These are phyloP conservation scores for Cryptosporidium felis DNA, from an alignment of 169 alveolate species.

Conservation along the genomic window DNA sequence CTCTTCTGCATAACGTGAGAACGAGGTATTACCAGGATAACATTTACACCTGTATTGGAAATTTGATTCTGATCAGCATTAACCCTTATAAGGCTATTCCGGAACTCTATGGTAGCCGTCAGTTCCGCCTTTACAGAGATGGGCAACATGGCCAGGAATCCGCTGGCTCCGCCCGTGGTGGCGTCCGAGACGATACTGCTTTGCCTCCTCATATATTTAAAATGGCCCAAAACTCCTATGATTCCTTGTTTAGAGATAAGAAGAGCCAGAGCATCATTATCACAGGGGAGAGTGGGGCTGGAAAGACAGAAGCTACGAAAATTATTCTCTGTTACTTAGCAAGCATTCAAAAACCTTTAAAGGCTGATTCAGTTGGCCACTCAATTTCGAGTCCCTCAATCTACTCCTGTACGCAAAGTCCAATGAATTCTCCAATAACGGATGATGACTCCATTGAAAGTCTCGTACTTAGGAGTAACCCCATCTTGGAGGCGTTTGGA, in stretches of 20 bases:
- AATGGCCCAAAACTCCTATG: constrained; percentile 85
- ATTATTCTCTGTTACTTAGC: constrained; percentile 87
- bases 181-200: not conserved
- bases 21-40: constrained; percentile 77
- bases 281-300: constrained; percentile 94
- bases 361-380: not conserved
- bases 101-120: constrained; percentile 31
- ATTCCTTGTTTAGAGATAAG: constrained; percentile 80
- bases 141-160: not conserved
- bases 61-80: constrained; percentile 85
- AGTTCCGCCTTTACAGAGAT: constrained; percentile 33
- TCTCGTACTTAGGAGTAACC: constrained; percentile 91
- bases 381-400: not conserved
- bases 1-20: constrained; percentile 83
- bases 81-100: constrained; percentile 82
- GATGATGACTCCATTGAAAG: constrained; percentile 54
- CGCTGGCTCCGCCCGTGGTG: not conserved
- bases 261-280: constrained; percentile 89
- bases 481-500: constrained; percentile 98
- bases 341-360: constrained; percentile 27
- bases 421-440: not conserved
- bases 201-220: constrained; percentile 87
- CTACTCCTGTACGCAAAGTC: constrained; percentile 5
- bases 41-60: constrained; percentile 86
- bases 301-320: constrained; percentile 92